Evolutionary conservation across 2,329 filamentous ascomycete genomes (phyloP), one percentile per base, ranked within the genome.

Genomic region (Diaporthe sp.): DNA sequence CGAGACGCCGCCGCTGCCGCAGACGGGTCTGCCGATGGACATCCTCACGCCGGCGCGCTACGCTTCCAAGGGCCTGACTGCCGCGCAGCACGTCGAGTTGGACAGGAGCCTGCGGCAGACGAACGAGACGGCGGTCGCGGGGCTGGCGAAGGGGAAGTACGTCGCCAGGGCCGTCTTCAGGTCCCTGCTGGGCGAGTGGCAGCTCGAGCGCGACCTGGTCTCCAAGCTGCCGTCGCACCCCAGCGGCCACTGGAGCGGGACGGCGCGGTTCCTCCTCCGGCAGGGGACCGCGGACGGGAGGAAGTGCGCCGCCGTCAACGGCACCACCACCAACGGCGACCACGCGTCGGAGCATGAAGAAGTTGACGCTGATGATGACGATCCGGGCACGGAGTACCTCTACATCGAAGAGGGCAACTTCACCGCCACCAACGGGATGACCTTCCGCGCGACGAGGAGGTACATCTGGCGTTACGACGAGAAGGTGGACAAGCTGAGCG

Each of bases 381-480:
- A 85, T 19, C 74, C 80, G 0, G 87, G 85, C 0, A 79, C 86
- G 32, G 92, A 94, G 79, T 94, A 94, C 75, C 85, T 94, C 4
- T 94, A 94, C 80, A 83, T 92, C 55, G 92, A 93, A 78, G 88
- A 92, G 72, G 93, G 93, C 4, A 88, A 88, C 6, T 93, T 94
- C 79, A 88, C 83, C 32, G 90, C 91, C 6, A 83, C 87, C 2
- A 86, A 85, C 37, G 89, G 89, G 0, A 83, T 91, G 61, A 83
- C 84, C 0, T 92, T 94, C 81, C 86, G 85, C 22, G 92, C 92
- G 0, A 91, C 87, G 15, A 85, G 92, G 30, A 88, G 93, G 15
- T 96, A 96, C 78, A 86, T 94, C 1, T 95, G 93, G 86, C 89
- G 93, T 0, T 95, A 95, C 78, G 85, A 90, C 58, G 91, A 92